Evolutionary conservation across 83 land plant genomes (phyloP), one percentile per base, ranked within the genome.

Genomic region (Picea mariana): DNA sequence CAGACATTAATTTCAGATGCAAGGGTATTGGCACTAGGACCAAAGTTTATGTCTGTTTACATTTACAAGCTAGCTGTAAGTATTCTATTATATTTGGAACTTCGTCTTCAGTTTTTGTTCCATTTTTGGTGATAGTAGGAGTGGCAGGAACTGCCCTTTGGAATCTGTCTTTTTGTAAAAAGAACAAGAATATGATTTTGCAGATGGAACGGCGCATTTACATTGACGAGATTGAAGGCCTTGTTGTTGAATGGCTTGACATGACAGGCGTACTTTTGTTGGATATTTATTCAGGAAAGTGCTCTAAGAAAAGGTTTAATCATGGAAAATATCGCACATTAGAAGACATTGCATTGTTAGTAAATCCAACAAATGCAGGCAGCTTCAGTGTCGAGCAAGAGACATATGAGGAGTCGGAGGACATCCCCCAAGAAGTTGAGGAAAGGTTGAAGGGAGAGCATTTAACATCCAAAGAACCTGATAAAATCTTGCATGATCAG

Each of bases 121-220:
- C 23, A 8, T 9, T 66, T 26, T 21, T 66, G 4, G 9, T 21
- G 24, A 66, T 66, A 66, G 69, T n/a, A 24, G 69, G 27, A 66
- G 12, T 66, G 3, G 69, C 69, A 66, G 26, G 9, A 23, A 26
- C 27, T 23, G 26, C 12, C 27, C 12, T 66, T 12, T 1, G 23
- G 12, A 66, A 26, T 66, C 69, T 21, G n/a, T 26, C 8, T 24
- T 21, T 66, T 66, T 66, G 23, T 66, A 66, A 66, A 21, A 66
- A 66, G 26, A 20, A 24, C 26, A 21, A 23, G 69, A 9, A 26
- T 66, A 66, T 66, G 69, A 9, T 66, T 21, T 82, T 79, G 40
- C 88, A 97, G 99, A 95, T 94, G 87, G 99, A 97, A 76, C 88
- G 98, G 61, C 87, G 99, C 23, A 86, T 97, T 79, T 91, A 95